Evolutionary conservation across 495 filamentous ascomycete species (phyloP).

Genomic region (Penicillium desertorum): DNA sequence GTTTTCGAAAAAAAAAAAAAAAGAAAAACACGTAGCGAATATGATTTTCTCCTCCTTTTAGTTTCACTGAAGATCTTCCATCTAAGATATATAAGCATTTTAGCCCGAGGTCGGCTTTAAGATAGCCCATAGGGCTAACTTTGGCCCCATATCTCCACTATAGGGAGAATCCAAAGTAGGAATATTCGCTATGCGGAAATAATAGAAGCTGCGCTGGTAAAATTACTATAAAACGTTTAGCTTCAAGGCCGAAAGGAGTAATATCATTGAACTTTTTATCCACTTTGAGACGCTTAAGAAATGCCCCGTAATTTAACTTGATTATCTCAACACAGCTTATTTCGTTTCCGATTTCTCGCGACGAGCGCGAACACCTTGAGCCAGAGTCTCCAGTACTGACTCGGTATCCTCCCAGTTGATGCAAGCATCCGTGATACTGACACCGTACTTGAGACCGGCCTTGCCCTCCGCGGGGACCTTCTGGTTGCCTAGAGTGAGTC

Average conservation of each 20-base stretch:
- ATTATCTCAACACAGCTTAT: conserved; percentile 14
- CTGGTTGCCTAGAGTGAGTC: conserved; percentile 64
- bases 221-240: neutral
- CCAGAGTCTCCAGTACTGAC: conserved; percentile 71
- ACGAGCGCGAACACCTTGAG: conserved; percentile 69
- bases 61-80: neutral
- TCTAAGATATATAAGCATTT: neutral
- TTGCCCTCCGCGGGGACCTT: conserved; percentile 92
- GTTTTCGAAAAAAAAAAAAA: neutral
- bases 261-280: conserved; percentile 18
- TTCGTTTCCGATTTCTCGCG: conserved; percentile 36
- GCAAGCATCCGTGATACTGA: conserved; percentile 97
- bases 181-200: neutral
- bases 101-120: neutral
- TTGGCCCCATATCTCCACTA: conserved; percentile 1
- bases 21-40: neutral
- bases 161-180: neutral
- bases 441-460: conserved; percentile 84
- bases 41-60: neutral
- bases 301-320: conserved; percentile 12
- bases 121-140: neutral
- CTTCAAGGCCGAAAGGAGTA: conserved; percentile 2
- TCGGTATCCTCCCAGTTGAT: conserved; percentile 96
- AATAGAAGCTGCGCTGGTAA: neutral
- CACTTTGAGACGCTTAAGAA: conserved; percentile 18